These are phyloP conservation scores for Triticum aestivum DNA, from an alignment of 176 grass and related monocot species.

Conservation along the genomic window IWGSC_CS_RefSeq_v2.1 NC_057805.1:351716833-351717332, in stretches of 20 bases:
- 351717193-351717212: conserved; percentile 86
- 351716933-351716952: conserved; percentile 86
- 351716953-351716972: conserved; percentile 64
- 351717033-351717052: conserved; percentile 22
- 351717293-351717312: neutral
- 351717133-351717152: conserved; percentile 80
- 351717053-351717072: conserved; percentile 76
- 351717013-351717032: neutral
- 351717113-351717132: conserved; percentile 91
- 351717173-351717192: conserved; percentile 68
- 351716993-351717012: conserved; percentile 20
- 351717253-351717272: neutral
- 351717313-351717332: neutral
- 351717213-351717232: conserved; percentile 16
- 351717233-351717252: conserved; percentile 22
- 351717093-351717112: conserved; percentile 88
- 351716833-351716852: conserved; percentile 70
- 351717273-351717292: neutral
- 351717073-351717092: conserved; percentile 96
- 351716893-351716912: conserved; percentile 68
- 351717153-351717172: conserved; percentile 63
- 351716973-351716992: conserved; percentile 39
- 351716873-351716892: conserved; percentile 79
- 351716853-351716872: conserved; percentile 91
- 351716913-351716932: conserved; percentile 70